Base-by-base conservation (phyloP, 352 stramenopile species). In the Phytophthora brassicae region DNA sequence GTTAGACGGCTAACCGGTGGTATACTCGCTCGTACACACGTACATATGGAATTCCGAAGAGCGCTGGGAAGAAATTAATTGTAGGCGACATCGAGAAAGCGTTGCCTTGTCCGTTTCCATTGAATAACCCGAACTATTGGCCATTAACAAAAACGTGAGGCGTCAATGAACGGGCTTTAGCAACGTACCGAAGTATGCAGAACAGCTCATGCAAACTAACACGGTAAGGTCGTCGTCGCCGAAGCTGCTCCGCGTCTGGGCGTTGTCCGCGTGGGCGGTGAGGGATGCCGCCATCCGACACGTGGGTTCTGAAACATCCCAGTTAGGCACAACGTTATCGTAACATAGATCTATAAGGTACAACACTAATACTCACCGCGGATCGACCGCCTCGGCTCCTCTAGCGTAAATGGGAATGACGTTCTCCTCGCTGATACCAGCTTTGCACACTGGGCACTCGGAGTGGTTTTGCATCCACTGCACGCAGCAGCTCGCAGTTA, bases 401-500 rank as follows among this genome's bases (percentile, higher is more conserved):
- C 88, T 72, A 24, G 84, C 81, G 66, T 96, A 97, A 5, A 97
- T 81, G 0, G 89, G 89, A 45, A 97, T 91, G 19, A 97, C 86
- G 50, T 96, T 97, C 26, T 94, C 87, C 42, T 89, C 79, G 28
- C 81, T 95, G 26, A 96, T 88, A 42, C 88, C 88, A 28, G 89
- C 90, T 63, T 97, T 97, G 79, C 90, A 97, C 55, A 97, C 88
- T 7, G 90, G 90, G 39, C 90, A 97, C 61, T 95, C 85, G 28
- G 77, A 84, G 52, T 92, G 88, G 23, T 78, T 78, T 55, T 74
- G 68, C 74, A 92, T 89, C 84, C 84, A 92, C 75, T 90, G 36
- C 47, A 65, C 26, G 26, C 26, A 8, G 7, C 14, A 29, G 16
- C 36, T 31, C 14, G 29, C 5, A 41, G 17, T 56, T 12, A 7